phyloP scores from a whole-genome alignment of 1,284 basidiomycete species.

The Ustilago bromivora region DNA sequence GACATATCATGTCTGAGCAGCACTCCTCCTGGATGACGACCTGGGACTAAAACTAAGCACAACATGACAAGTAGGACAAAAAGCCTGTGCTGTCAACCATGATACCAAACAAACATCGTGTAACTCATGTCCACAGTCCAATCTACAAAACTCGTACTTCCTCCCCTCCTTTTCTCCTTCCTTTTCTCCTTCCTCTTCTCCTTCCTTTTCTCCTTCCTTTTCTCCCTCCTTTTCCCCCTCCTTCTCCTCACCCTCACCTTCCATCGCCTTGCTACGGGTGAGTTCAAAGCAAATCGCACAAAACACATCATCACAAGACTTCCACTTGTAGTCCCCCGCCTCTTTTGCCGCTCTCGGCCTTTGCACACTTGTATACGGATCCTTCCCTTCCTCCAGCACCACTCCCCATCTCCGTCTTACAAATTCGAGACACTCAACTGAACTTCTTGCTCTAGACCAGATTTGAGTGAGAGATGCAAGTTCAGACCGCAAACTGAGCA shows the following conservation, averaged over 20 bases:
- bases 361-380: constrained; percentile 27
- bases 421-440: constrained; percentile 58
- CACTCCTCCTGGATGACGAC: background rate
- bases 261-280: constrained; percentile 14
- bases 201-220: background rate
- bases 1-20: constrained; percentile 4
- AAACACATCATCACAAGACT: constrained; percentile 45
- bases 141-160: constrained; percentile 33
- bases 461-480: constrained; percentile 40
- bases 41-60: constrained; percentile 49
- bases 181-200: background rate
- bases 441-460: constrained; percentile 44
- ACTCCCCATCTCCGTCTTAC: constrained; percentile 54
- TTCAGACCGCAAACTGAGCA: constrained; percentile 51
- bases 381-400: constrained; percentile 18
- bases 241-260: background rate
- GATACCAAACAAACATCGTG: constrained; percentile 56
- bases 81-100: constrained; percentile 54
- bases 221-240: background rate
- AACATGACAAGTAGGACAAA: constrained; percentile 56
- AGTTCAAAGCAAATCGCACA: constrained; percentile 59
- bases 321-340: constrained; percentile 45
- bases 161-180: background rate
- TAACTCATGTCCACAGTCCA: constrained; percentile 58
- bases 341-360: constrained; percentile 34